Percentiles rank a stretch among this genome's conserved stretches.
These are phyloP conservation scores for Lumnitzera littorea DNA, from an alignment of 345 rosid genomes.

Conservation along the genomic window DNA sequence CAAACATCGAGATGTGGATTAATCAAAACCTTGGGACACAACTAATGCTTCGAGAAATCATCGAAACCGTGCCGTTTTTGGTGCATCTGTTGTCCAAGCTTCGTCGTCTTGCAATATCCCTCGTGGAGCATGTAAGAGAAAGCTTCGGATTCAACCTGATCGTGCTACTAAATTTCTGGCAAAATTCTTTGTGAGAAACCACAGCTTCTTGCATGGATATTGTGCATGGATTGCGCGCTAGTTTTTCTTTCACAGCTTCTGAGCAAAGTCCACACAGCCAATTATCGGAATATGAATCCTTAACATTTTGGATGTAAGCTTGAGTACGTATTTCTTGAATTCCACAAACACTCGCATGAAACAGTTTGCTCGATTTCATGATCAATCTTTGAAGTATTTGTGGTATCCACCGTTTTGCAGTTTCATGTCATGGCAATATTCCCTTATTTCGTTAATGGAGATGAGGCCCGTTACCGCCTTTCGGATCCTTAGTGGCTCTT, in stretches of 20 bases:
- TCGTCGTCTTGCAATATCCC: slow-evolving; percentile 29
- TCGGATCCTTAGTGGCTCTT: too few species aligned
- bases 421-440: too few species aligned
- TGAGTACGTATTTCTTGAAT: slow-evolving; percentile 41
- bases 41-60: slow-evolving; percentile 28
- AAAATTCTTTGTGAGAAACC: slow-evolving; percentile 29
- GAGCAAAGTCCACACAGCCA: slow-evolving; percentile 59
- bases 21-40: slow-evolving; percentile 21
- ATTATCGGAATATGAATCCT: slow-evolving; percentile 17
- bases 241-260: slow-evolving; percentile 35
- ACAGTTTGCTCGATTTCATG: slow-evolving; percentile 21
- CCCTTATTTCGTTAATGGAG: too few species aligned
- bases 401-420: too few species aligned
- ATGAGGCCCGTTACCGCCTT: too few species aligned
- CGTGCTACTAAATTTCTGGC: slow-evolving; percentile 31
- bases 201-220: slow-evolving; percentile 28
- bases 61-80: slow-evolving; percentile 6
- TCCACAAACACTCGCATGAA: slow-evolving; percentile 47
- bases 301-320: slow-evolving; percentile 24
- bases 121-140: slow-evolving; percentile 32
- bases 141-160: slow-evolving; percentile 32
- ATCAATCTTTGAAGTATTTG: too few species aligned
- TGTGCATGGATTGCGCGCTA: slow-evolving; percentile 6
- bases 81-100: slow-evolving; percentile 23
- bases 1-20: neutral